A percentile compares a stretch with the other conserved stretches of the same genome.
Conservation (phyloP, 2,329 filamentous ascomycete species). For the Colletotrichum abscissum region DNA sequence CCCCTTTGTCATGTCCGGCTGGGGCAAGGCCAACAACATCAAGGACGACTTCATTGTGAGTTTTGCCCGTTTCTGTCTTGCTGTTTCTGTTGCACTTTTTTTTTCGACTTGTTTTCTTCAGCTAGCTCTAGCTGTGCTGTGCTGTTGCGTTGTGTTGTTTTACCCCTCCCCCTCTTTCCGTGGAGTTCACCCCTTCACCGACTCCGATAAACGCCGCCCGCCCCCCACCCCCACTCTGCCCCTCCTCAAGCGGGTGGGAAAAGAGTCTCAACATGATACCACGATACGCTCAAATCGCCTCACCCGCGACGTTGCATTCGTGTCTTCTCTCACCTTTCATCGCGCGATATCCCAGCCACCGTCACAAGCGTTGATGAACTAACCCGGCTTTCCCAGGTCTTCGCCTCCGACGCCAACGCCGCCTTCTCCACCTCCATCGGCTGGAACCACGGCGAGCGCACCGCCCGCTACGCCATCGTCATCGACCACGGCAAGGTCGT, state of each 20-base stretch:
- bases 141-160: not conserved
- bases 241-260: not conserved
- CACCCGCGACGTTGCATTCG: not conserved
- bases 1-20: slow-evolving; percentile 87
- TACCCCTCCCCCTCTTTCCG: slow-evolving; percentile 6
- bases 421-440: slow-evolving; percentile 83
- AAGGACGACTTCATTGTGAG: slow-evolving; percentile 73
- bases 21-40: slow-evolving; percentile 88
- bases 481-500: slow-evolving; percentile 85
- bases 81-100: not conserved
- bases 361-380: not conserved
- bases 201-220: slow-evolving; percentile 20
- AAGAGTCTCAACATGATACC: slow-evolving; percentile 16
- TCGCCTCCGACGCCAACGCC: slow-evolving; percentile 76
- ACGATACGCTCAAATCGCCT: not conserved
- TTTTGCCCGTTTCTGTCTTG: slow-evolving; percentile 18
- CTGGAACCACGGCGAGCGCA: slow-evolving; percentile 81
- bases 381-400: slow-evolving; percentile 62
- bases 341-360: not conserved
- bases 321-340: not conserved
- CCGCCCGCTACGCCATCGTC: slow-evolving; percentile 82
- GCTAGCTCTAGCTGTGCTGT: not conserved
- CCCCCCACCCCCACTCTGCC: slow-evolving; percentile 28
- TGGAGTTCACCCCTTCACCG: slow-evolving; percentile 27
- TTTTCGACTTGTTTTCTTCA: not conserved